Evolutionary conservation across 768 basidiomycete species (phyloP).

Genomic region (Chalciporus chontae): DNA sequence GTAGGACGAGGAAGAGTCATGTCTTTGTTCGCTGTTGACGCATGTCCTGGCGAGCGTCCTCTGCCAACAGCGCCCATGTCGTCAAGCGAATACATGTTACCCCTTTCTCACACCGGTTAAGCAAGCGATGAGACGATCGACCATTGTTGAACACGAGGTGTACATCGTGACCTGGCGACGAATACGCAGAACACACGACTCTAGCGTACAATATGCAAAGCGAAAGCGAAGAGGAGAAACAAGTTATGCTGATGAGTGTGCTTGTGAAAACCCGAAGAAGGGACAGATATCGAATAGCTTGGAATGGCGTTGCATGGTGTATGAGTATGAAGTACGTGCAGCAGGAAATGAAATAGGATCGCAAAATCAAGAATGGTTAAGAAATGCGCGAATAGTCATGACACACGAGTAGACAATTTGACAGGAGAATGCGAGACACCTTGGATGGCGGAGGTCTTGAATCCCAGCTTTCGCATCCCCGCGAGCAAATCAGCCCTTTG

Average conservation of each 20-base stretch:
- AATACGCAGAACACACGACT: constrained; percentile 28
- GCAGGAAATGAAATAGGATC: constrained; percentile 30
- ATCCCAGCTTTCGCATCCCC: constrained; percentile 83
- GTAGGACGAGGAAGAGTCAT: neutral
- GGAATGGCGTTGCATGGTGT: constrained; percentile 29
- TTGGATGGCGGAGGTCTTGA: constrained; percentile 78
- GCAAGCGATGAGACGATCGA: neutral
- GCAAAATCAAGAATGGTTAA: constrained; percentile 23
- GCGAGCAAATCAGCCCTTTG: constrained; percentile 82
- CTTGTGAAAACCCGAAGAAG: constrained; percentile 21
- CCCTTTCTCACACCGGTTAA: neutral
- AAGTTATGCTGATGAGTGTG: constrained; percentile 30
- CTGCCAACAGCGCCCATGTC: neutral
- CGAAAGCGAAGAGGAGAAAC: constrained; percentile 12
- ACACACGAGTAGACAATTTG: constrained; percentile 46
- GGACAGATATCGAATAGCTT: constrained; percentile 21
- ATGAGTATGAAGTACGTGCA: constrained; percentile 33
- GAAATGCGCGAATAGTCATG: constrained; percentile 22
- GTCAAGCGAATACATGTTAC: neutral
- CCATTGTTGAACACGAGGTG: constrained; percentile 4
- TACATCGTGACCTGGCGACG: constrained; percentile 14
- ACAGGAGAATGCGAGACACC: constrained; percentile 46
- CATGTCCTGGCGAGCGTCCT: constrained; percentile 5
- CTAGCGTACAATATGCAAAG: constrained; percentile 46
- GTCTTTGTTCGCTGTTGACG: neutral